These are phyloP conservation scores for Aspergillus funiculosus DNA, from an alignment of 495 filamentous ascomycete species.

Conservation along the genomic window DNA sequence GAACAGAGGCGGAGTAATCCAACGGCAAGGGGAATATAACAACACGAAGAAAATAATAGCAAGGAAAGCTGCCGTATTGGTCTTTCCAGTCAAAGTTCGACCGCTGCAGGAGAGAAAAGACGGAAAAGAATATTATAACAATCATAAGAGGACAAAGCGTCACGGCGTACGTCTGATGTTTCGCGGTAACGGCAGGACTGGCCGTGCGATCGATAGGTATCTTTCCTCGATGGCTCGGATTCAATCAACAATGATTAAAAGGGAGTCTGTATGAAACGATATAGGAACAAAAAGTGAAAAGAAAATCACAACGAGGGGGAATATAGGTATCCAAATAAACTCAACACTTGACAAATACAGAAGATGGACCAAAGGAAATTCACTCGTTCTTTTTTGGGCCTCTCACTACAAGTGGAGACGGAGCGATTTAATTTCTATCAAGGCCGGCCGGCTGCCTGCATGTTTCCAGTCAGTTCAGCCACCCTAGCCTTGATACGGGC, in stretches of 20 bases:
- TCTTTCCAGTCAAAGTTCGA: slow-evolving; percentile 1
- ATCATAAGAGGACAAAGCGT: slow-evolving; percentile 6
- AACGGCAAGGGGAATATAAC: slow-evolving; percentile 20
- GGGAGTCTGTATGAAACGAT: background rate
- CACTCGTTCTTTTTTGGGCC: no score
- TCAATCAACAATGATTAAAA: background rate
- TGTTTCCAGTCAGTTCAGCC: slow-evolving; percentile 83
- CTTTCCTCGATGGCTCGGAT: background rate
- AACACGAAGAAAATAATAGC: slow-evolving; percentile 9
- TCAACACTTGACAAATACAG: no score
- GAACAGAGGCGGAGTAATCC: background rate
- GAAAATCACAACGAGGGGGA: slow-evolving; percentile 8
- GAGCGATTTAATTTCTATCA: background rate
- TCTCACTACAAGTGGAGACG: no score
- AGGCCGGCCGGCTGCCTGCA: slow-evolving; percentile 47
- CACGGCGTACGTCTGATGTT: slow-evolving; percentile 9
- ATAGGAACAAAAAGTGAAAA: background rate
- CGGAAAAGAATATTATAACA: slow-evolving; percentile 9
- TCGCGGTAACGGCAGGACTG: slow-evolving; percentile 5
- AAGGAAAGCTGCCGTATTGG: slow-evolving; percentile 2
- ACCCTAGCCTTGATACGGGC: slow-evolving; percentile 97
- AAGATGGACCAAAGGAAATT: no score
- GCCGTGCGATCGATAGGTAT: background rate
- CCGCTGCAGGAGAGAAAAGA: background rate
- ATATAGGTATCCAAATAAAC: slow-evolving; percentile 11